Evolutionary conservation across 495 filamentous ascomycete genomes (phyloP), one percentile per base, ranked within the genome.

Genomic region (Annulohypoxylon moriforme): DNA sequence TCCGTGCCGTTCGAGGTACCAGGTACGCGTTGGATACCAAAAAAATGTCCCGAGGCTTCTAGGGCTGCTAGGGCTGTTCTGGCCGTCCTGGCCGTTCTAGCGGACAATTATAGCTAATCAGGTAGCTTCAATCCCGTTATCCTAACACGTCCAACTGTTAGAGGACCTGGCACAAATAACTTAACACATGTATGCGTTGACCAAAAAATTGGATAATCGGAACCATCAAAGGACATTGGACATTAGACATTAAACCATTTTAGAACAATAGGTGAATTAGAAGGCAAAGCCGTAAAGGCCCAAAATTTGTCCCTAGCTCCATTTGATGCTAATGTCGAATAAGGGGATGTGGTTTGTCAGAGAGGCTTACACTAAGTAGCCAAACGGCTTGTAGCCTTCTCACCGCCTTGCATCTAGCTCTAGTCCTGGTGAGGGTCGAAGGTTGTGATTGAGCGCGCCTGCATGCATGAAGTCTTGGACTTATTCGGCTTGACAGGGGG

Each of bases 371-470:
- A 70, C 50, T 63, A 18, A 60, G 46, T 47, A 67, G 52, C 71
- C 71, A 74, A 74, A 74, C 71, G 71, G 71, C 71, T 74, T 71
- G 67, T 74, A 74, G 71, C 71, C 71, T 74, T 69, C 67, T 74
- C 71, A 74, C 71, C 71, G 71, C 71, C 71, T 74, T 74, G 71
- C 71, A 71, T 74, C 67, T 74, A 74, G 67, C 71, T 74, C 62
- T 74, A 52, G 4, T 61, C 33, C 63, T 71, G 50, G 36, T 63
- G 67, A 71, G 50, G 67, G 50, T 74, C 62, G 62, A 67, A 67
- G 71, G 65, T 70, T 74, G 71, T 74, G 71, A 74, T 71, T 67
- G 67, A 67, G 67, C 57, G 14, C 16, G 22, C 56, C 60, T 74
- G 71, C 71, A 74, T 74, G 71, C 71, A 74, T 74, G 40, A 70